Evolutionary conservation across 345 rosid genomes (phyloP).

Genomic region (Cardiospermum halicacabum): DNA sequence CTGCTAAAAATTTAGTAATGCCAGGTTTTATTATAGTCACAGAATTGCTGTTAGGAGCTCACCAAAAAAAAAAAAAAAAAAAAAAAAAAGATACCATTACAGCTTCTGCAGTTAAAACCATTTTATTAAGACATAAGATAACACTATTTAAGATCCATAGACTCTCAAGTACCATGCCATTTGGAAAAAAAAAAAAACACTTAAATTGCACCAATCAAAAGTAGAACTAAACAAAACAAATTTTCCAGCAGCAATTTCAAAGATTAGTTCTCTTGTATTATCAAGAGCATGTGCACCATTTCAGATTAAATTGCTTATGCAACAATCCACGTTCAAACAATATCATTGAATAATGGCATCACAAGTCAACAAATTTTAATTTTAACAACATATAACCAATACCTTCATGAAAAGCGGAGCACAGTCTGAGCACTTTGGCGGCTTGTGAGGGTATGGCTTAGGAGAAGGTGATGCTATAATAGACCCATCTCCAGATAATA

Average conservation of each 20-base stretch:
- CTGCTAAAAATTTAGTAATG: neutral
- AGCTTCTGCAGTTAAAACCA: neutral
- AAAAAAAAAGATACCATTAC: slow-evolving; percentile 9
- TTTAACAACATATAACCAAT: slow-evolving; percentile 3
- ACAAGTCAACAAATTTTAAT: neutral
- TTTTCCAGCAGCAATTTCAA: neutral
- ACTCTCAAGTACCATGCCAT: neutral
- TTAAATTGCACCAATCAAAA: neutral
- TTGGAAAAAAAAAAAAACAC: neutral
- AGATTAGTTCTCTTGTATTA: neutral
- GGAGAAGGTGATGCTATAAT: slow-evolving; percentile 66
- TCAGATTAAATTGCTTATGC: neutral
- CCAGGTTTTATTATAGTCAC: neutral
- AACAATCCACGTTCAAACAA: neutral
- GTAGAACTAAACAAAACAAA: neutral
- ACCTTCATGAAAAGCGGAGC: slow-evolving; percentile 92
- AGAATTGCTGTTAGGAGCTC: neutral
- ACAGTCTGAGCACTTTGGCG: slow-evolving; percentile 87
- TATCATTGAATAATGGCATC: neutral
- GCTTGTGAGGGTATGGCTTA: slow-evolving; percentile 80
- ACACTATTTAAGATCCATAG: neutral
- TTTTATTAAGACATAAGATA: neutral
- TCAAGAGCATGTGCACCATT: neutral
- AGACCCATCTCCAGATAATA: slow-evolving; percentile 65
- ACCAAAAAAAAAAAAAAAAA: neutral